Evolutionary conservation across 306 rosid genomes (phyloP), one percentile per base, ranked within the genome.

Genomic region (Acacia crassicarpa): DNA sequence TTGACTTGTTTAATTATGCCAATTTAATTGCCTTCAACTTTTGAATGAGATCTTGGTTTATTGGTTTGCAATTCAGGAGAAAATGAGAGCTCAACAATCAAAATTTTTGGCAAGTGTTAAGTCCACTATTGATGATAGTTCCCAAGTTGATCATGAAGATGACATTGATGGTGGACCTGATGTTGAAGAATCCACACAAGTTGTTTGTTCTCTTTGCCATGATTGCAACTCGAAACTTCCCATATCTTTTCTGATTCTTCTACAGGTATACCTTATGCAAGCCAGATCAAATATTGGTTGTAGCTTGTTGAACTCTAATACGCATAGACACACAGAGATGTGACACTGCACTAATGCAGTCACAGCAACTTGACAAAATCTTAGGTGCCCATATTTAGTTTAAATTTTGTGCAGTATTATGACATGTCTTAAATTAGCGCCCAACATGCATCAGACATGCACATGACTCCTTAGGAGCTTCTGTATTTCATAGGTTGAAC

Each of bases 161-260:
- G 88, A 80, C 33, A 53, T 83, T 20, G 87, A 88, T 67, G 59
- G 62, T 54, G 89, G 84, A 83, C 84, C 80, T 75, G 86, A 87
- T 82, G 71, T 80, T 11, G 94, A 89, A 85, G 92, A 90, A 84
- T 80, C 88, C 69, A 81, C 88, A 67, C 89, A 88, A 86, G 89
- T 88, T 83, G 91, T 91, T 82, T 96, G 99, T 91, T 96, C 92
- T 2, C 98, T 96, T 77, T 96, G 99, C 86, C 99, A 92, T 74
- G 97, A 96, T 81, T 87, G 90, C 46, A 89, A 73, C 82, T 93
- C 98, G 46, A 86, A 83, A 79, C 87, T 63, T 80, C 92, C 94
- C 4, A 86, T 96, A 74, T 90, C 99, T 45, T 91, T 86, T 88
- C 86, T 96, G 85, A 83, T 90, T 84, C 97, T 93, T 82, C 92